Percentiles rank a stretch among this genome's conserved stretches.
Conservation (phyloP, 805 yeast genomes). For the Pichia cephalocereana region DNA sequence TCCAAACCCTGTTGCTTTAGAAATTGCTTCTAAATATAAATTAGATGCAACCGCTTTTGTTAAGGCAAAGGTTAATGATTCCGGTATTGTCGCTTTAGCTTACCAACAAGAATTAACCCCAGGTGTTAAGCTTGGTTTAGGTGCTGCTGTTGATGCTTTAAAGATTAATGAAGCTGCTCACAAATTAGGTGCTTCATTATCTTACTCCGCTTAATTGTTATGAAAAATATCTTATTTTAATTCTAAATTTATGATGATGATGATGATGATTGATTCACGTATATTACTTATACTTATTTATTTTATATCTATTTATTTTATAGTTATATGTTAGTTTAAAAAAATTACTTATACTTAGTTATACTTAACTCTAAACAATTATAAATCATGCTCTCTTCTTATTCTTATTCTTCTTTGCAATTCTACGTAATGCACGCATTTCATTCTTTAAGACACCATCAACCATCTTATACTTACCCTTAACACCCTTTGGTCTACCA, state of each 20-base stretch:
- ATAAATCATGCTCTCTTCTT: constrained; percentile 12
- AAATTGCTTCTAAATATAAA: constrained; percentile 90
- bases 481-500: constrained; percentile 96
- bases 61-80: constrained; percentile 95
- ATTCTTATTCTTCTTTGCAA: constrained; percentile 77
- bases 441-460: constrained; percentile 98
- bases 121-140: constrained; percentile 94
- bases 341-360: neutral
- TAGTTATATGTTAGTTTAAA: neutral
- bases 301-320: neutral
- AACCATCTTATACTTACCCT: constrained; percentile 98
- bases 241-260: neutral
- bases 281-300: neutral
- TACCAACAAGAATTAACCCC: constrained; percentile 94
- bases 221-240: neutral
- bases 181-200: constrained; percentile 91
- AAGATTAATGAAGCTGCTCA: constrained; percentile 94
- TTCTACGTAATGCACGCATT: constrained; percentile 84
- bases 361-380: neutral
- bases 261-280: too few relatives aligned
- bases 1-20: constrained; percentile 77
- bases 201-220: constrained; percentile 69
- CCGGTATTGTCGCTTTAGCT: constrained; percentile 87
- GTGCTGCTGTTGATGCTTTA: constrained; percentile 94
- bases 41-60: constrained; percentile 83